A percentile compares a stretch with the other conserved stretches of the same genome.
phyloP scores from a whole-genome alignment of 306 rosid genomes.

The Inga laurina region DNA sequence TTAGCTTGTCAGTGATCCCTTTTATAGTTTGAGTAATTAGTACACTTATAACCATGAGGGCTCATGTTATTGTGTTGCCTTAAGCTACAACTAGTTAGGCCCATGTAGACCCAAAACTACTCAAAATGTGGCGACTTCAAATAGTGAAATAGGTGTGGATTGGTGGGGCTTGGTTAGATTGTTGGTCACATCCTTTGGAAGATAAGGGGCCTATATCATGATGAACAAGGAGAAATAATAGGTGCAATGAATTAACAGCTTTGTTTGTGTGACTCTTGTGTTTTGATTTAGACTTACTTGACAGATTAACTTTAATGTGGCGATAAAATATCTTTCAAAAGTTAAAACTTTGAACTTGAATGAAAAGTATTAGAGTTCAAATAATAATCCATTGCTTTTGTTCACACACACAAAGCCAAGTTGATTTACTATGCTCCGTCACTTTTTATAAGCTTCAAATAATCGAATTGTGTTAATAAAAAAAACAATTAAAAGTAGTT shows the following conservation, averaged over 20 bases:
- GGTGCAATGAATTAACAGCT: neutral
- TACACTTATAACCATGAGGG: slow-evolving; percentile 25
- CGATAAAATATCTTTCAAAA: neutral
- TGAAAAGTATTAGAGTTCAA: neutral
- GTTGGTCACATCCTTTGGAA: slow-evolving; percentile 6
- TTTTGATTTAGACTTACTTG: neutral
- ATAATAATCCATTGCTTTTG: neutral
- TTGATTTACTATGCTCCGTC: neutral
- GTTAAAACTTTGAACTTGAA: neutral
- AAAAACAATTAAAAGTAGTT: too few relatives aligned
- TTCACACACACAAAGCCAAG: neutral
- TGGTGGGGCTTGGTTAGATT: slow-evolving; percentile 23
- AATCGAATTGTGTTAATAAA: too few relatives aligned
- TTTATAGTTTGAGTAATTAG: neutral
- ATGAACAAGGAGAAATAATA: neutral
- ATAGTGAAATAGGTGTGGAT: slow-evolving; percentile 15
- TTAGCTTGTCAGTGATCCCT: neutral
- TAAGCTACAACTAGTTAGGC: slow-evolving; percentile 19
- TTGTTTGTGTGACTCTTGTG: neutral
- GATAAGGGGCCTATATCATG: neutral
- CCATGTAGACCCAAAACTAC: slow-evolving; percentile 46
- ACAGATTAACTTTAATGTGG: neutral
- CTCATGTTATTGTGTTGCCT: slow-evolving; percentile 26
- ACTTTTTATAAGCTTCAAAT: neutral
- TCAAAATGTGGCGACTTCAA: slow-evolving; percentile 10